Conservation (phyloP, 2,329 filamentous ascomycete species). For the Colletotrichum sp. region DNA sequence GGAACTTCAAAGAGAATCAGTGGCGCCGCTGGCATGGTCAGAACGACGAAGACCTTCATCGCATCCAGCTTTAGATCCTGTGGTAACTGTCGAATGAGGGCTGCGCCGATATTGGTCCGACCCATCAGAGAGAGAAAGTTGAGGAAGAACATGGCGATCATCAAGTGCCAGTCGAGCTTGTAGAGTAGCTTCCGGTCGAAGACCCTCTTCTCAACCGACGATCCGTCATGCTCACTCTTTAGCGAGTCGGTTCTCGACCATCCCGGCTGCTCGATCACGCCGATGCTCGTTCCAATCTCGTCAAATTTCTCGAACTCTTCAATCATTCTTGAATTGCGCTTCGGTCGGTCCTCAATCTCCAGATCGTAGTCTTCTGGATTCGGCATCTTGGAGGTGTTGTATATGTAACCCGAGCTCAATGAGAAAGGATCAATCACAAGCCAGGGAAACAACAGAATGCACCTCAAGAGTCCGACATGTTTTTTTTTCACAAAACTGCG, state of each 20-base stretch:
- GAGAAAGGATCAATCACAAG: neutral
- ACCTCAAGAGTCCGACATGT: neutral
- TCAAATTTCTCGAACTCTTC: neutral
- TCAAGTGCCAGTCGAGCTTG: conserved; percentile 25
- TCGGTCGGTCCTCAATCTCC: neutral
- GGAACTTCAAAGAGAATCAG: conserved; percentile 23
- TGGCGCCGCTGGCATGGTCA: conserved; percentile 21
- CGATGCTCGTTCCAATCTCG: neutral
- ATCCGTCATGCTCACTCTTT: neutral
- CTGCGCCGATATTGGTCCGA: conserved; percentile 28
- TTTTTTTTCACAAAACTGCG: neutral
- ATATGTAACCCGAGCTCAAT: neutral
- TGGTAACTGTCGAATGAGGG: conserved; percentile 27
- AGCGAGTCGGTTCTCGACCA: neutral
- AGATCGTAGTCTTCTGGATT: neutral
- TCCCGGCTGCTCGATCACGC: neutral
- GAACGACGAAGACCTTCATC: conserved; percentile 25
- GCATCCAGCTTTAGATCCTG: conserved; percentile 26
- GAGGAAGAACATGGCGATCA: conserved; percentile 30
- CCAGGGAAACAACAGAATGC: neutral
- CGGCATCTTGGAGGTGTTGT: neutral
- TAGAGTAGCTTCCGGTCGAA: conserved; percentile 30
- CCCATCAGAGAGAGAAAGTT: conserved; percentile 31
- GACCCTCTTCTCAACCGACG: neutral
- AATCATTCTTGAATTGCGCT: neutral